Evolutionary conservation across 2,329 filamentous ascomycete genomes (phyloP).

Genomic region (Bisporella sp.): DNA sequence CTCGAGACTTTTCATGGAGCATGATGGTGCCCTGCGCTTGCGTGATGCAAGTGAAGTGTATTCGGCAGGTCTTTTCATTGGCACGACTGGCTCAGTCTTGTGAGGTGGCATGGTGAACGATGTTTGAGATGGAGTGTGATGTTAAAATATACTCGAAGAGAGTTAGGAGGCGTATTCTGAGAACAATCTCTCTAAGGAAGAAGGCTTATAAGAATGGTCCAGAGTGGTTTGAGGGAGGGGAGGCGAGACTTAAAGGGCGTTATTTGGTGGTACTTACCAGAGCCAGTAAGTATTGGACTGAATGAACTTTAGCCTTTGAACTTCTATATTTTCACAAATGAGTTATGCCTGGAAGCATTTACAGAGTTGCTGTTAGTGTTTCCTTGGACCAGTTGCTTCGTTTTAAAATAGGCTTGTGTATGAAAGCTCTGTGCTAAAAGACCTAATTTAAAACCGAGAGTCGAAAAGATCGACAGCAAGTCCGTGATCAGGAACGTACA

Average conservation of each 20-base stretch:
- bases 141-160: neutral
- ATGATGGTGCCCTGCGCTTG: neutral
- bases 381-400: no score
- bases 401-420: no score
- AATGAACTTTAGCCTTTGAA: neutral
- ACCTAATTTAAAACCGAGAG: no score
- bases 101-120: neutral
- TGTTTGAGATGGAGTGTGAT: neutral
- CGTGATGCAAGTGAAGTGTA: neutral
- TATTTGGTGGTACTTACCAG: neutral
- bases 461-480: no score
- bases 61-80: neutral
- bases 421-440: no score
- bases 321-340: no score
- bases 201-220: neutral
- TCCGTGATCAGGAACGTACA: no score
- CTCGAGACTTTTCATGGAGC: conserved; percentile 2
- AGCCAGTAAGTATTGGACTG: neutral
- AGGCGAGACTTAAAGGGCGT: no score
- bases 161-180: neutral
- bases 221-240: neutral
- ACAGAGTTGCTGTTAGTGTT: no score
- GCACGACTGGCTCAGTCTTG: neutral
- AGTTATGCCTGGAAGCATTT: no score
- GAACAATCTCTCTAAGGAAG: neutral